Percentiles rank a stretch among this genome's conserved stretches.
Evolutionary conservation across 495 filamentous ascomycete genomes (phyloP).

Genomic region (Elaphomyces granulatus): DNA sequence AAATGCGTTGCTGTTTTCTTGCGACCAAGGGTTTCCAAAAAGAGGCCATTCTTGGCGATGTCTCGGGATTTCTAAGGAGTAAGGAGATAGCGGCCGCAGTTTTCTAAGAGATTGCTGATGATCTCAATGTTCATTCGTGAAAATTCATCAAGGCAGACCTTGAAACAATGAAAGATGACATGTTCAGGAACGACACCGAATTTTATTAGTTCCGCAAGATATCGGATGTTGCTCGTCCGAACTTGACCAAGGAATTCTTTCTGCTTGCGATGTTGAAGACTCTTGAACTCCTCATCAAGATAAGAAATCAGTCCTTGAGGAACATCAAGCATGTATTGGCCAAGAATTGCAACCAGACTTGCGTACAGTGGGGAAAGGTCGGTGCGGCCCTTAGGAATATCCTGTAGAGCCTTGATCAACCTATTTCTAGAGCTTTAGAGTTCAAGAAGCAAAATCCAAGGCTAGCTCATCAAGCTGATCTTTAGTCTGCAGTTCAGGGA

Average conservation of each 20-base stretch:
- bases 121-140: conserved; percentile 98
- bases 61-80: conserved; percentile 91
- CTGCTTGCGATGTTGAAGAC: conserved; percentile 91
- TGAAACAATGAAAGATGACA: conserved; percentile 96
- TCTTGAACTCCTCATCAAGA: conserved; percentile 93
- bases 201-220: conserved; percentile 93
- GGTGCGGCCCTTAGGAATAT: conserved; percentile 82
- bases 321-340: conserved; percentile 85
- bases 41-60: conserved; percentile 85
- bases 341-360: conserved; percentile 83
- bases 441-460: conserved; percentile 97
- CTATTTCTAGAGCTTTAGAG: conserved; percentile 90
- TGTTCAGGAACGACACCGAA: conserved; percentile 97
- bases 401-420: conserved; percentile 81
- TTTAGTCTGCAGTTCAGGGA: conserved; percentile 82
- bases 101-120: conserved; percentile 92
- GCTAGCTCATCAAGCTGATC: conserved; percentile 85
- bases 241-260: conserved; percentile 96
- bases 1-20: conserved; percentile 95
- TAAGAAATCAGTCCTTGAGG: conserved; percentile 85
- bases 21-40: conserved; percentile 84
- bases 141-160: conserved; percentile 94
- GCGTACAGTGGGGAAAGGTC: conserved; percentile 88
- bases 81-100: conserved; percentile 87
- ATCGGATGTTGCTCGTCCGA: conserved; percentile 86